These are phyloP conservation scores for Serpula lacrymans DNA, from an alignment of 768 basidiomycete species.

Conservation along the genomic window DNA sequence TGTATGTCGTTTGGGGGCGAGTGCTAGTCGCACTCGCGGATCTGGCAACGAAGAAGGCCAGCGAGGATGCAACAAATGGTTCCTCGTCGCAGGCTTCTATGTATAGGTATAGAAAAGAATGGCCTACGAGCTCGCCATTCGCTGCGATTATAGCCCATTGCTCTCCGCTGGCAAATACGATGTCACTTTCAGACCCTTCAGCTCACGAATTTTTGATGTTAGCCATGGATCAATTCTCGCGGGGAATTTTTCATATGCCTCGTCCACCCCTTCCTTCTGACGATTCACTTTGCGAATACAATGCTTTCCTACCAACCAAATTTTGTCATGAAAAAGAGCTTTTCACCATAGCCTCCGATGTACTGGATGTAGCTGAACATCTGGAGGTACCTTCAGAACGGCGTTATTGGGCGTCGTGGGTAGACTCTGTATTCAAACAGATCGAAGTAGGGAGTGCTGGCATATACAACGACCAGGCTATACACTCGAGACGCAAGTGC, in stretches of 20 bases:
- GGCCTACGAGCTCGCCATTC: constrained; percentile 53
- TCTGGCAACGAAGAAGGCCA: too few species aligned
- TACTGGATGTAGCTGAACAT: constrained; percentile 58
- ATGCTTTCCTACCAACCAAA: constrained; percentile 15
- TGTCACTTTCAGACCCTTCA: constrained; percentile 38
- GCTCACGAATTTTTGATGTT: constrained; percentile 53
- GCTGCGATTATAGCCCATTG: constrained; percentile 44
- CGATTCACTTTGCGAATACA: constrained; percentile 6
- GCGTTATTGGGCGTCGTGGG: constrained; percentile 56
- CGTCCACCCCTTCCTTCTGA: constrained; percentile 36
- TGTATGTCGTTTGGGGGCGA: constrained; percentile 67
- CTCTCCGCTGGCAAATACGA: constrained; percentile 47
- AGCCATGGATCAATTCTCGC: constrained; percentile 66
- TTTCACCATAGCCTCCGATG: constrained; percentile 60
- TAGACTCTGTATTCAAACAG: constrained; percentile 58
- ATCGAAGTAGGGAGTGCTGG: constrained; percentile 57
- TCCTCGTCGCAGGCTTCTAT: background rate
- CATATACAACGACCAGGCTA: constrained; percentile 45
- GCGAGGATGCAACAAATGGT: background rate
- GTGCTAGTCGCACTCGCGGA: constrained; percentile 60
- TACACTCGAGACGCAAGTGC: constrained; percentile 48
- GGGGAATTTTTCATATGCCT: constrained; percentile 73
- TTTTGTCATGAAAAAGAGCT: constrained; percentile 60
- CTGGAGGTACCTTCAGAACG: constrained; percentile 43
- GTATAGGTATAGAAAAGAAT: constrained; percentile 16